Percentiles rank a stretch among this genome's conserved stretches.
These are phyloP conservation scores for Nissolia schottii DNA, from an alignment of 306 rosid genomes.

Conservation along the genomic window DNA sequence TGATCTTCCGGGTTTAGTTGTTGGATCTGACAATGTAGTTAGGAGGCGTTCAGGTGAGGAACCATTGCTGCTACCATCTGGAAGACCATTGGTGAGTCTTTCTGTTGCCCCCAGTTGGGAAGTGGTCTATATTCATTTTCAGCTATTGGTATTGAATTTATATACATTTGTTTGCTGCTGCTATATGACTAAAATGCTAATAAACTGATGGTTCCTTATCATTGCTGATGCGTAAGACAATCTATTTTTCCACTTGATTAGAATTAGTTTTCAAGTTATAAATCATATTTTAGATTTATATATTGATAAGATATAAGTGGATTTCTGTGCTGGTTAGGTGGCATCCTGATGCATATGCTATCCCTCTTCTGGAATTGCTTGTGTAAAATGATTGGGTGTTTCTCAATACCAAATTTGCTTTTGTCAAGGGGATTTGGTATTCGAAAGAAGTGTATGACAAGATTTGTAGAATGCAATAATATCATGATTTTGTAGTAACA, in stretches of 20 bases:
- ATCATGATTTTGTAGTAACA: neutral
- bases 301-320: neutral
- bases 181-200: neutral
- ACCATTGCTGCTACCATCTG: conserved; percentile 63
- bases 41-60: conserved; percentile 49
- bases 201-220: neutral
- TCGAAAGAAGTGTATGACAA: neutral
- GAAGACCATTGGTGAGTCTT: conserved; percentile 71
- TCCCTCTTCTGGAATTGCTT: no score
- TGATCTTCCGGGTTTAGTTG: conserved; percentile 86
- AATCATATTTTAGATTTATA: neutral
- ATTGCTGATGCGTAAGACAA: neutral
- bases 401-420: neutral
- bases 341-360: no score
- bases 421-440: no score
- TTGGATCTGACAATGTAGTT: conserved; percentile 79
- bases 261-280: neutral
- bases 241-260: neutral
- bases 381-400: no score
- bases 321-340: no score
- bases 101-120: conserved; percentile 6
- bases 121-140: neutral
- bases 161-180: neutral
- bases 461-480: neutral
- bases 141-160: neutral